phyloP scores from a whole-genome alignment of 2,329 filamentous ascomycete genomes.

The Arthrobotrys conoides region DNA sequence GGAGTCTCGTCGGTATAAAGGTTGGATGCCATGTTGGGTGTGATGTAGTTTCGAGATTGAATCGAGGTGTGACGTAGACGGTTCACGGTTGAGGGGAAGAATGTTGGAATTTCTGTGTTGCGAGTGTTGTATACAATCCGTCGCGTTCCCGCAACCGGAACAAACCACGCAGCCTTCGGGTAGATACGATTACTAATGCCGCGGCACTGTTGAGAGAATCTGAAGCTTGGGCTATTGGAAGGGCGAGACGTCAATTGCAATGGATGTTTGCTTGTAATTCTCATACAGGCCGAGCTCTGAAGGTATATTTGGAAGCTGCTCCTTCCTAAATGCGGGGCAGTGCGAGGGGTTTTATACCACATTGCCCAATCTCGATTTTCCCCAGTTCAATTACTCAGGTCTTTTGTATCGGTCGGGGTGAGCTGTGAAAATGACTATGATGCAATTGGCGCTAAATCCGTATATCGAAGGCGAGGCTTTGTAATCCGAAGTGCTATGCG shows the following conservation, averaged over 20 bases:
- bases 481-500: conserved; percentile 15
- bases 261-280: background rate
- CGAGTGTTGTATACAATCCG: background rate
- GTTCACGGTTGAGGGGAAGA: background rate
- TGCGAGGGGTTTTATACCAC: conserved; percentile 26
- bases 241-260: background rate
- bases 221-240: background rate
- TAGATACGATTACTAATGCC: background rate
- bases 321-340: conserved; percentile 10
- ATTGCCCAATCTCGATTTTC: background rate
- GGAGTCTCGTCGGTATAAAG: conserved; percentile 69
- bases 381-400: background rate
- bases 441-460: background rate
- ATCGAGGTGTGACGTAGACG: conserved; percentile 7
- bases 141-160: background rate
- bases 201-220: background rate
- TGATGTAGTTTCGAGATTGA: background rate
- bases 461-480: background rate
- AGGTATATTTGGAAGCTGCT: background rate
- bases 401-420: background rate
- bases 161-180: background rate
- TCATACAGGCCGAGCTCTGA: background rate
- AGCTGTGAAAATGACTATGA: background rate
- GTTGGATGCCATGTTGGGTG: conserved; percentile 66
- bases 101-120: conserved; percentile 20